Evolutionary conservation across 306 rosid genomes (phyloP), one percentile per base, ranked within the genome.

Genomic region (Vicia sativa): DNA sequence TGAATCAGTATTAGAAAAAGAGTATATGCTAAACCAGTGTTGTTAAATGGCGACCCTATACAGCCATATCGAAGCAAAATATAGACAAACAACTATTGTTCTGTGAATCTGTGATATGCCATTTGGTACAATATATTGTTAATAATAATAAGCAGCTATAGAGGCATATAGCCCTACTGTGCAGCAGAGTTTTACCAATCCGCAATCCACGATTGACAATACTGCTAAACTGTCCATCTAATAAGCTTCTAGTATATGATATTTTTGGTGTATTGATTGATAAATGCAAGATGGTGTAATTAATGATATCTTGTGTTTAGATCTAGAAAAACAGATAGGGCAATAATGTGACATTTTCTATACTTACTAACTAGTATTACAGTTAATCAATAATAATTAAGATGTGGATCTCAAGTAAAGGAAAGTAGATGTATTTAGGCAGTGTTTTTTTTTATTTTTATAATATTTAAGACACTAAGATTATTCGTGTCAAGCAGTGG

Each of bases 401-500:
- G 45, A 62, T 70, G 49, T 21, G 50, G 46, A 31, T 76, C 68
- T 65, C 48, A 39, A 34, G 28, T 45, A 55, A 67, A 12, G 72
- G 35, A 37, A 70, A 39, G 50, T 54, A 45, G 72, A 35, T 74
- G 59, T 64, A 48, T 42, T 21, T 49, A 41, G 50, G 62, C 49
- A 45, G 54, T 48, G 14, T 46, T 49, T 38, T 15, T 56, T 73
- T 42, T 41, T n/a, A n/a, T 41, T 41, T 41, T 23, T 8, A 59
- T 29, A 41, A 38, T 28, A 45, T 74, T 49, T 63, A 31, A 53
- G 34, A 15, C 31, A 14, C 26, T 52, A 3, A 11, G 16, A 26
- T 49, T 61, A 71, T 70, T 65, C 46, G 57, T 50, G 11, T 23
- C 25, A 16, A 26, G 44, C 21, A 53, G 53, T 75, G 70, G 72